Evolutionary conservation across 169 alveolate species (phyloP), one percentile per base, ranked within the genome.

Genomic region (Eimeria sp.): DNA sequence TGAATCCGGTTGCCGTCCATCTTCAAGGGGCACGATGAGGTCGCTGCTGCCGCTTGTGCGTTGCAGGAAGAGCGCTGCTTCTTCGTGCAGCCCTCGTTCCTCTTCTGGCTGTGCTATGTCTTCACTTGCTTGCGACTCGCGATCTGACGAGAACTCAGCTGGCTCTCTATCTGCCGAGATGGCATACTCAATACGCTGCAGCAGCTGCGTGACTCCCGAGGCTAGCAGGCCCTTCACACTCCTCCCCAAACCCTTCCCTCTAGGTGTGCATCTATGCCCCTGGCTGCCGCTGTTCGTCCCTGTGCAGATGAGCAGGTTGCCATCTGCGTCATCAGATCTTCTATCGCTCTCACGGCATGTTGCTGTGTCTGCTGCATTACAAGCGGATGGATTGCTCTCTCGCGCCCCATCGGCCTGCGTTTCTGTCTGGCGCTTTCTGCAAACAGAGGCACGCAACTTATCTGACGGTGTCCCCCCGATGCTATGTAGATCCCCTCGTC

Each of bases 171-270:
- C 96, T 5, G 89, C 27, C 16, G 87, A 43, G 7, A 93, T 47
- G 7, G 72, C 93, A n/a, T 82, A 14, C n/a, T 93, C 96, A 16
- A 93, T 67, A 45, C 75, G 92, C 61, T 65, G 96, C 92, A 80
- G 87, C 73, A 93, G 78, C 40, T 83, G 93, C 30, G 96, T 27
- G 16, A 93, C 93, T 4, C 96, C 96, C 6, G 93, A 73, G 34
- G 96, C 65, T 47, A 93, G 88, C 57, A 88, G 57, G 10, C 88
- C 96, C 58, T 27, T 80, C 40, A 93, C 93, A 14, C 87, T 61
- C 88, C 63, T 57, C 47, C 92, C 92, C 57, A 86, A 49, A 3
- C 61, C 70, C 73, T 9, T n/a, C 11, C 54, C 88, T 10, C 67
- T 7, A 10, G 20, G 88, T 9, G 49, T 27, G 78, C n/a, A 9